phyloP scores from a whole-genome alignment of 345 rosid species.

The Moricandia moricandioides region DNA sequence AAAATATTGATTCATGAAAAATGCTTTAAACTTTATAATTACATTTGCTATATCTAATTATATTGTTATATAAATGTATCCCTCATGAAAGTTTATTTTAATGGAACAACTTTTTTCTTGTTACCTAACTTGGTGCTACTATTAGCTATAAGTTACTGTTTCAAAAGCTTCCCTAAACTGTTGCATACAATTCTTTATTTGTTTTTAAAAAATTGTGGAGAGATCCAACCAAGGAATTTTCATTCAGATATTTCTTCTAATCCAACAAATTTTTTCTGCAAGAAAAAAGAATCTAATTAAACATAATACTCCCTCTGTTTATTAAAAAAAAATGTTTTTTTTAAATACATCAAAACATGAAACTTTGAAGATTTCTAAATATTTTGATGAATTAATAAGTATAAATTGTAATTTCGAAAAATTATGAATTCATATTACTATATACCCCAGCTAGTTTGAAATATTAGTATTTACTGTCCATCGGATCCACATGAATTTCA shows the following conservation, averaged over 20 bases:
- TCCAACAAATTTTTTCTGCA: neutral
- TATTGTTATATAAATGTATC: neutral
- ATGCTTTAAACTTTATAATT: neutral
- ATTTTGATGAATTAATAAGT: neutral
- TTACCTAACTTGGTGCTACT: constrained; percentile 2
- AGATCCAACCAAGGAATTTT: neutral
- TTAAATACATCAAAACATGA: neutral
- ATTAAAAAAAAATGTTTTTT: neutral
- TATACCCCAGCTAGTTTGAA: neutral
- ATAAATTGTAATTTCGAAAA: neutral
- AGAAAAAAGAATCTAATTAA: neutral
- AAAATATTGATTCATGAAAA: neutral
- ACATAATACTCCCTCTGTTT: neutral
- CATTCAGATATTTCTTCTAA: neutral
- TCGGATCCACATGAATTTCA: constrained; percentile 24
- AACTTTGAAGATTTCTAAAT: neutral
- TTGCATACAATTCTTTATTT: neutral
- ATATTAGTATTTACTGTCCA: neutral
- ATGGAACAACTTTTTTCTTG: neutral
- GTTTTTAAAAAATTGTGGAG: neutral
- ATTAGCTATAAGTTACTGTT: neutral
- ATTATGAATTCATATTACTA: neutral
- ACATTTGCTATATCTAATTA: neutral
- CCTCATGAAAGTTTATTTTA: neutral
- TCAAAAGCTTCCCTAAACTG: neutral